These are phyloP conservation scores for Vigna reflexopilosa DNA, from an alignment of 306 rosid genomes.

Conservation along the genomic window DNA sequence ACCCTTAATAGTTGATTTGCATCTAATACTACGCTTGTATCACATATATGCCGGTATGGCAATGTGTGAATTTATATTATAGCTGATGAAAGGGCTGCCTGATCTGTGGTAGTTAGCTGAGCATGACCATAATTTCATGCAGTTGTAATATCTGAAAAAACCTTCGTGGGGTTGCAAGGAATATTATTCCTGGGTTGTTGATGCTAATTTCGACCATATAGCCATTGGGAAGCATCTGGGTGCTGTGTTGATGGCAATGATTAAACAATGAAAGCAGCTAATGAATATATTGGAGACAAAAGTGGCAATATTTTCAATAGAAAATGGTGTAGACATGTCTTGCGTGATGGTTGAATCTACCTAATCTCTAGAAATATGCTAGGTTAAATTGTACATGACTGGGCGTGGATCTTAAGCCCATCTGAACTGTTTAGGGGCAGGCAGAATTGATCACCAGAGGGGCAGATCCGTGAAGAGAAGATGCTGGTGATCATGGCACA, in stretches of 20 bases:
- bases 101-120: neutral
- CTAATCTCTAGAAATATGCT: neutral
- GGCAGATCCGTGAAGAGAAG: neutral
- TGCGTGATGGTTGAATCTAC: slow-evolving; percentile 4
- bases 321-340: neutral
- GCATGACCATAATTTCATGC: neutral
- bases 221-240: neutral
- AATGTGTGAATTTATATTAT: too few relatives aligned
- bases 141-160: neutral
- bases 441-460: neutral
- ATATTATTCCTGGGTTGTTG: neutral
- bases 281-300: neutral
- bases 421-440: neutral
- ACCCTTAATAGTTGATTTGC: too few relatives aligned
- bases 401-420: neutral
- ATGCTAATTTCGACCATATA: neutral
- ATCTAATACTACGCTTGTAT: too few relatives aligned
- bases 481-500: neutral
- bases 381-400: neutral
- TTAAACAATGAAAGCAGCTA: neutral
- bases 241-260: neutral
- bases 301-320: neutral
- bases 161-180: neutral
- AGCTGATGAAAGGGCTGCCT: neutral
- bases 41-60: too few relatives aligned